These are phyloP conservation scores for Plasmodium relictum DNA, from an alignment of 169 alveolate genomes.

Conservation along the genomic window DNA sequence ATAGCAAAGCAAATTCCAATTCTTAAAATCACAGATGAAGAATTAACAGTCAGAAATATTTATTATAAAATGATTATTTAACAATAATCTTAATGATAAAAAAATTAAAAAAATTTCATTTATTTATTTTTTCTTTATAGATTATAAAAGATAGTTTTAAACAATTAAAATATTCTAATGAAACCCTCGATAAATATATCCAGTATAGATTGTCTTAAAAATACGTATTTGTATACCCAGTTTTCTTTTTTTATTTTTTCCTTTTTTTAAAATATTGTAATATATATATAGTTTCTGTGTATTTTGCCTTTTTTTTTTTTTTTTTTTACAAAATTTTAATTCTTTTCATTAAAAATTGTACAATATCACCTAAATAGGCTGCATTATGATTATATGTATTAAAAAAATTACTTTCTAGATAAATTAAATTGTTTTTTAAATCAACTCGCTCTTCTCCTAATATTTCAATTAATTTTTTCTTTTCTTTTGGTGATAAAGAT, in stretches of 20 bases:
- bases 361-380: conserved; percentile 76
- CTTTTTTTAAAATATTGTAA: neutral
- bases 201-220: conserved; percentile 43
- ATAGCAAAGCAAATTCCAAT: conserved; percentile 73
- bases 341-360: conserved; percentile 71
- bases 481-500: conserved; percentile 70
- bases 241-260: neutral
- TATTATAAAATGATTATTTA: neutral
- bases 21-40: conserved; percentile 73
- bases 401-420: conserved; percentile 77
- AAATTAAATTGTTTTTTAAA: conserved; percentile 23
- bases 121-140: conserved; percentile 16
- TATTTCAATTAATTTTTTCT: conserved; percentile 48
- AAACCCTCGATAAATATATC: conserved; percentile 65
- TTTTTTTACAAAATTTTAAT: conserved; percentile 63
- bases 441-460: conserved; percentile 77
- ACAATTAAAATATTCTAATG: conserved; percentile 48
- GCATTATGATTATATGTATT: conserved; percentile 78
- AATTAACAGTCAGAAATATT: conserved; percentile 32
- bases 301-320: conserved; percentile 56
- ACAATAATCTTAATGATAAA: neutral
- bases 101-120: neutral
- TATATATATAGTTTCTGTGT: neutral
- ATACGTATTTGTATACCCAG: neutral
- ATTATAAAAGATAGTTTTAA: conserved; percentile 35